These are phyloP conservation scores for Boletellus emodensis DNA, from an alignment of 768 basidiomycete genomes.

Conservation along the genomic window DNA sequence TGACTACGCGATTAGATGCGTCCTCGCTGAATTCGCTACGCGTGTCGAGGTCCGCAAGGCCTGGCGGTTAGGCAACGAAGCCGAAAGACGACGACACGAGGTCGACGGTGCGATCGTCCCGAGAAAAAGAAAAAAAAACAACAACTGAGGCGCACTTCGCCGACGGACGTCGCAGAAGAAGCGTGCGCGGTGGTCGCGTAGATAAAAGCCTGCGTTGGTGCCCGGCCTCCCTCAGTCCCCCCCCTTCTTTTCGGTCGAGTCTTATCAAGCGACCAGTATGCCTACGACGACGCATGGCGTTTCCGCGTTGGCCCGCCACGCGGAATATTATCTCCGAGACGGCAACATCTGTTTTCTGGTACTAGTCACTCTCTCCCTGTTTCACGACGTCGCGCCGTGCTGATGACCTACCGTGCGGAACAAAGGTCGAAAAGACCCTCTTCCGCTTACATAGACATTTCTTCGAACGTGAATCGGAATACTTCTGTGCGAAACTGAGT, in stretches of 20 bases:
- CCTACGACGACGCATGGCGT: conserved; percentile 8
- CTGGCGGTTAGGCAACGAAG: neutral
- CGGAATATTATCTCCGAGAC: conserved; percentile 47
- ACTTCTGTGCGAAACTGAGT: conserved; percentile 28
- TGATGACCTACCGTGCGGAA: neutral
- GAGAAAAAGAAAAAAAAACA: conserved; percentile 16
- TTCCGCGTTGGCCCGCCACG: conserved; percentile 18
- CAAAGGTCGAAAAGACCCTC: conserved; percentile 31
- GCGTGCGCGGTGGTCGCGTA: neutral
- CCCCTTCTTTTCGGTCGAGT: too few species aligned
- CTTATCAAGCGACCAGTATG: neutral
- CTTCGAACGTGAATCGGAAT: conserved; percentile 34
- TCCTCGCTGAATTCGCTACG: neutral
- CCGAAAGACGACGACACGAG: conserved; percentile 2
- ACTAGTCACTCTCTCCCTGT: conserved; percentile 13
- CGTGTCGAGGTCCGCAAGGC: neutral
- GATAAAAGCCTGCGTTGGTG: conserved; percentile 13
- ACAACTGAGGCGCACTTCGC: neutral
- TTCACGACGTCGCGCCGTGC: neutral
- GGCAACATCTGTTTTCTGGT: conserved; percentile 56
- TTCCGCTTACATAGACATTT: conserved; percentile 37
- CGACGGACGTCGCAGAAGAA: conserved; percentile 4
- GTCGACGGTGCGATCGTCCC: conserved; percentile 5
- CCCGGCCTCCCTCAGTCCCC: too few species aligned
- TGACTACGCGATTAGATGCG: conserved; percentile 1